These are phyloP conservation scores for Vanrija pseudolonga DNA, from an alignment of 1,284 basidiomycete species.

Conservation along the genomic window DNA sequence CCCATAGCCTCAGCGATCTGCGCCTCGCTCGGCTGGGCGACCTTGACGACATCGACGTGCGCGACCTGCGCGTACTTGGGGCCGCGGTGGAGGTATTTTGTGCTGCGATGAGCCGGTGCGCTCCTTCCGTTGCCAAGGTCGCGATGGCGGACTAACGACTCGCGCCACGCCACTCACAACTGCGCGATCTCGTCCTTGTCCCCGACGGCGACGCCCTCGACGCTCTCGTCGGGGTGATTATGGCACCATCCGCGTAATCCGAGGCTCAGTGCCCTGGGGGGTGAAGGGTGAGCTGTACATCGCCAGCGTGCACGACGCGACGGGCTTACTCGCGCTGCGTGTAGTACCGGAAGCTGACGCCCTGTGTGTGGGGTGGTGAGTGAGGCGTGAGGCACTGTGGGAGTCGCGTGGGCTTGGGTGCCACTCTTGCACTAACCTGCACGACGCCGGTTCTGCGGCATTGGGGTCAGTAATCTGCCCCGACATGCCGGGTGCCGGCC, in stretches of 20 bases:
- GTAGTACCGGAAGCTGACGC: slow-evolving; percentile 37
- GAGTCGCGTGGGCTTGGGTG: background rate
- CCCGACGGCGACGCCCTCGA: slow-evolving; percentile 45
- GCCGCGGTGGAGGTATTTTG: slow-evolving; percentile 29
- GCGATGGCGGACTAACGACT: background rate
- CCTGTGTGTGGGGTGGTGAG: slow-evolving; percentile 25
- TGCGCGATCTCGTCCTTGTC: slow-evolving; percentile 29
- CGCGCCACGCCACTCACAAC: slow-evolving; percentile 28
- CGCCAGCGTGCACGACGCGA: background rate
- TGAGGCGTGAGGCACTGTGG: no score
- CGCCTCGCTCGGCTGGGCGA: slow-evolving; percentile 22
- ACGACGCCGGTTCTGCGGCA: slow-evolving; percentile 34
- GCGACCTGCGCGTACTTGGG: slow-evolving; percentile 34
- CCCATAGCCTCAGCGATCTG: slow-evolving; percentile 25
- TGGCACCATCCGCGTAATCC: slow-evolving; percentile 42
- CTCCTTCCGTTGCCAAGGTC: no score
- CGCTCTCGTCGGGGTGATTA: slow-evolving; percentile 42
- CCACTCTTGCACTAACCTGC: slow-evolving; percentile 22
- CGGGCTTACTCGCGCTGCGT: slow-evolving; percentile 35
- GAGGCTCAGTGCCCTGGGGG: slow-evolving; percentile 33
- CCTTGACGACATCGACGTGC: slow-evolving; percentile 31
- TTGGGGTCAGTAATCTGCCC: slow-evolving; percentile 1
- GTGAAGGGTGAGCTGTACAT: background rate
- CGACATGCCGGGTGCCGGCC: no score
- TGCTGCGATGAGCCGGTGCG: slow-evolving; percentile 17